These are phyloP conservation scores for Cordyceps fumosorosea DNA, from an alignment of 2,329 filamentous ascomycete species.

Conservation along the genomic window DNA sequence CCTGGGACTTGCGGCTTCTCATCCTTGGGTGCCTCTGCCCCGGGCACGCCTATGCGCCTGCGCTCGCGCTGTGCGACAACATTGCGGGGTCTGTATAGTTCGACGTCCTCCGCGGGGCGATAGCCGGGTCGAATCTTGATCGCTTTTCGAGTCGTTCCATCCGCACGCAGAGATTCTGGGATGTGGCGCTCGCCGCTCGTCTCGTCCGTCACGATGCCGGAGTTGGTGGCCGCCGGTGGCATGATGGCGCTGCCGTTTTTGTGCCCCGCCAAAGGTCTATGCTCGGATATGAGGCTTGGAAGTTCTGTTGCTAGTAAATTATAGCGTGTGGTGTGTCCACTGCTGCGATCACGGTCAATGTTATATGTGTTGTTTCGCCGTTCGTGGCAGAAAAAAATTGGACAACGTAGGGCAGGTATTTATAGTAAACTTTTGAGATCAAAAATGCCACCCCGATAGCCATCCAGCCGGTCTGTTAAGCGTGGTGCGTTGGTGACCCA, in stretches of 20 bases:
- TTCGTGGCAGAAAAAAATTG: background rate
- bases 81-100: constrained; percentile 89
- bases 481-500: constrained; percentile 12
- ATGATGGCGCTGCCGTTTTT: constrained; percentile 23
- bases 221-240: constrained; percentile 48
- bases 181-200: constrained; percentile 78
- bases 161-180: constrained; percentile 75
- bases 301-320: background rate
- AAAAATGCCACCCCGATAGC: background rate
- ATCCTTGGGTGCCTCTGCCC: constrained; percentile 55
- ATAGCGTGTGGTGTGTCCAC: background rate
- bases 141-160: constrained; percentile 87
- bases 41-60: constrained; percentile 58
- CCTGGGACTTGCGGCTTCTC: constrained; percentile 29
- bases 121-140: constrained; percentile 94
- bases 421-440: background rate
- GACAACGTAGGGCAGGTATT: background rate
- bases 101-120: constrained; percentile 88
- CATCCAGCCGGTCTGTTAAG: background rate
- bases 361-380: background rate
- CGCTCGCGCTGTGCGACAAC: constrained; percentile 80
- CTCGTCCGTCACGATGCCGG: constrained; percentile 73
- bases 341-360: background rate
- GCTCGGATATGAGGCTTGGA: background rate
- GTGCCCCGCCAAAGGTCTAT: constrained; percentile 4